phyloP scores from a whole-genome alignment of 179 eudicot genomes.

The Beta lomatogona region DNA sequence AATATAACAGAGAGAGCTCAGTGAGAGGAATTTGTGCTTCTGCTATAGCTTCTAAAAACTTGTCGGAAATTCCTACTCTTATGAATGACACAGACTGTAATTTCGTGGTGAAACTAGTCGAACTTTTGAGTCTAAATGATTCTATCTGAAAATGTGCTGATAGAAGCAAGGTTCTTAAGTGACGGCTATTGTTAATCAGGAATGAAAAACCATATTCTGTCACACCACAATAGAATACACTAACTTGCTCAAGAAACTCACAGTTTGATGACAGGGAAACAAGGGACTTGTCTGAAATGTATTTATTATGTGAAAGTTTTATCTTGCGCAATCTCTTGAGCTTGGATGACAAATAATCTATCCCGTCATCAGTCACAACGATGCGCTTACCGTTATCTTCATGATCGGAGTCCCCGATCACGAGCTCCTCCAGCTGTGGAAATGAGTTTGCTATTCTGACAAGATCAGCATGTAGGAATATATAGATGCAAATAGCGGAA shows the following conservation, averaged over 20 bases:
- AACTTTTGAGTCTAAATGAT: conserved; percentile 4
- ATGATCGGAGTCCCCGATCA: conserved; percentile 14
- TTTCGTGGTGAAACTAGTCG: not conserved
- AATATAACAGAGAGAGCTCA: conserved; percentile 19
- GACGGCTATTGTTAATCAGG: conserved; percentile 26
- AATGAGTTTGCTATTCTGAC: conserved; percentile 25
- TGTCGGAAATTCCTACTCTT: conserved; percentile 13
- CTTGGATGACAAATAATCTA: conserved; percentile 27
- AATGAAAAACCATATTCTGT: conserved; percentile 33
- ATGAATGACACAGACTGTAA: too few species aligned
- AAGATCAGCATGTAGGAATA: conserved; percentile 29
- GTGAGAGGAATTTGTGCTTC: conserved; percentile 23
- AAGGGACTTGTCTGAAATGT: conserved; percentile 40
- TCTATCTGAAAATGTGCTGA: conserved; percentile 9
- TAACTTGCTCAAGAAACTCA: conserved; percentile 24
- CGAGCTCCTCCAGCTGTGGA: conserved; percentile 33
- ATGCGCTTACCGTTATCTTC: not conserved
- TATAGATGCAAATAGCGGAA: too few species aligned
- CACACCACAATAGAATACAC: conserved; percentile 5
- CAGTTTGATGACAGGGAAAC: conserved; percentile 36
- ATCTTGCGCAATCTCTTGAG: conserved; percentile 33
- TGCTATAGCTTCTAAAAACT: conserved; percentile 23
- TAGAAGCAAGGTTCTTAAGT: conserved; percentile 25
- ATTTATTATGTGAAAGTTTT: conserved; percentile 25
- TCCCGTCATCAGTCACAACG: conserved; percentile 36